Evolutionary conservation across 2,329 filamentous ascomycete species (phyloP), one percentile per base, ranked within the genome.

Genomic region (Aspergillus sclerotialis): DNA sequence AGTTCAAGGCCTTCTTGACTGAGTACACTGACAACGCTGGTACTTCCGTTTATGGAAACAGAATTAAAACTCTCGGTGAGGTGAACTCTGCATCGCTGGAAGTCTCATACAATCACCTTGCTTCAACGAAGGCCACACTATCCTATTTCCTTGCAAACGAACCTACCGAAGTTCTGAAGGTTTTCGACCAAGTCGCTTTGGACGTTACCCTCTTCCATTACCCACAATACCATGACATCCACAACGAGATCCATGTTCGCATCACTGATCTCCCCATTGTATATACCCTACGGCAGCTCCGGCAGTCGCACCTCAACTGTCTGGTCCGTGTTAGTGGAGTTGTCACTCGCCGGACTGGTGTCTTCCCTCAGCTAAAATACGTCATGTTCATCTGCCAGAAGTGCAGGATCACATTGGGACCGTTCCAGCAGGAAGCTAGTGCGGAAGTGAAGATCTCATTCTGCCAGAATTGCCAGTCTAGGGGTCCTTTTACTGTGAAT

Each of bases 381-480:
- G 86, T 98, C 67, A 94, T 95, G 66, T 96, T 98, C 56, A 86
- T 95, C 66, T 98, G 92, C 65, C 79, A 73, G 38, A 98, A 95
- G 66, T 98, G 92, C 53, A 85, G 86, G 41, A 76, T 85, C 29
- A 94, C 88, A 0, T 75, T 98, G 3, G 92, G 92, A 1, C 92
- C 92, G 12, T 98, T 95, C 69, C 90, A 94, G 56, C 92, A 98
- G 55, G 92, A 98, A 66, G 92, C 90, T 27, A 94, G 92, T 42
- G 81, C 89, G 28, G 92, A 98, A 62, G 89, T 98, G 56, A 94
- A 90, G 65, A 86, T 98, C 49, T 86, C 84, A 1, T 98, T 85
- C 69, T 98, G 92, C 59, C 90, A 95, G 57, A 92, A 85, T 58
- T 98, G 92, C 65, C 90, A 96, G 65, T 93, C 87, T 25, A 81